These are phyloP conservation scores for Xylaria flabelliformis DNA, from an alignment of 495 filamentous ascomycete species.

Conservation along the genomic window DNA sequence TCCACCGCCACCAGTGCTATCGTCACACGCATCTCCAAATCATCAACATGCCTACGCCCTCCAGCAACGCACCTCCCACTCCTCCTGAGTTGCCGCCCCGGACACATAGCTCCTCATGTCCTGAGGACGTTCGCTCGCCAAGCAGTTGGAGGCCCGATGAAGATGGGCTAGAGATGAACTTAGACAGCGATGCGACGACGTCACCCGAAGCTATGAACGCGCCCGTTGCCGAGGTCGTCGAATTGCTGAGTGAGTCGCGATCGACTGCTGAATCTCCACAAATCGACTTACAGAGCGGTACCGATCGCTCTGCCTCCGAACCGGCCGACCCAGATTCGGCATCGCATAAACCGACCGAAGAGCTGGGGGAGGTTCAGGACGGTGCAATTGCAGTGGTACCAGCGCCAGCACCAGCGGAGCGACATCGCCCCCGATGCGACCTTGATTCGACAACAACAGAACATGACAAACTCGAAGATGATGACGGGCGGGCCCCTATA, in stretches of 20 bases:
- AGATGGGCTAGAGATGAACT: constrained; percentile 36
- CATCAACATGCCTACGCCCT: constrained; percentile 59
- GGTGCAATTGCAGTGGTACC: not conserved
- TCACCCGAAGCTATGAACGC: constrained; percentile 35
- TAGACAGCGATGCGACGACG: constrained; percentile 35
- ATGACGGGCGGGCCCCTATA: constrained; percentile 29
- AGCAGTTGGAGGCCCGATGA: constrained; percentile 37
- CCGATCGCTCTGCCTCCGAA: constrained; percentile 33
- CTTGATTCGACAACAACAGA: constrained; percentile 32
- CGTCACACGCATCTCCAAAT: constrained; percentile 17
- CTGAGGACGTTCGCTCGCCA: constrained; percentile 41
- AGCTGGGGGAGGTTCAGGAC: constrained; percentile 9
- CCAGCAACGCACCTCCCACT: constrained; percentile 48
- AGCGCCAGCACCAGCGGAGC: constrained; percentile 16
- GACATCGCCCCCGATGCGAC: constrained; percentile 30
- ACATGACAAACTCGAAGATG: constrained; percentile 34
- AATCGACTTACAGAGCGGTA: constrained; percentile 39
- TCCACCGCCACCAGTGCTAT: constrained; percentile 15
- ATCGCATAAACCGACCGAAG: constrained; percentile 46
- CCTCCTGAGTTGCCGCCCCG: constrained; percentile 47
- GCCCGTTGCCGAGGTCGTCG: constrained; percentile 12
- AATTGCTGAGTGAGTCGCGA: constrained; percentile 34
- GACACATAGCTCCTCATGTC: constrained; percentile 51
- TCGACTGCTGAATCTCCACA: constrained; percentile 48
- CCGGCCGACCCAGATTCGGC: constrained; percentile 35